phyloP scores from a whole-genome alignment of 495 filamentous ascomycete species.

The Xylona heveae region DNA sequence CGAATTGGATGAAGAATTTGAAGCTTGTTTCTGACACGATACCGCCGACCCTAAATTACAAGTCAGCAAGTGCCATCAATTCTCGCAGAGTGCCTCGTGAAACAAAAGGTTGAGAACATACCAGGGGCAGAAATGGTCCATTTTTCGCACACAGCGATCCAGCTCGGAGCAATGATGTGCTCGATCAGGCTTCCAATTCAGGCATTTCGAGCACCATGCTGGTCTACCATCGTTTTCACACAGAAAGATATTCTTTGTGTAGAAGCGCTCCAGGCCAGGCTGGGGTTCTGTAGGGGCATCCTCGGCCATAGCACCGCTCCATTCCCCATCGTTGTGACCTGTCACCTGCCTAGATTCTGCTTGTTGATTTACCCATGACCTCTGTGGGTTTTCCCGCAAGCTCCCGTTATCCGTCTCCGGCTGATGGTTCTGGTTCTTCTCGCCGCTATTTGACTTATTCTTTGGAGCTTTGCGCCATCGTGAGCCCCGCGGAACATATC shows the following conservation, averaged over 20 bases:
- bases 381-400: neutral
- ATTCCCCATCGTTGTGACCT: conserved; percentile 8
- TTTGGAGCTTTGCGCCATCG: conserved; percentile 14
- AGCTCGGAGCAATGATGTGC: conserved; percentile 70
- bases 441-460: too few relatives aligned
- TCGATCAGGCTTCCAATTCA: conserved; percentile 66
- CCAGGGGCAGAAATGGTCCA: conserved; percentile 95
- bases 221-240: conserved; percentile 64
- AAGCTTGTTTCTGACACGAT: conserved; percentile 66
- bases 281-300: conserved; percentile 6
- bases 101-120: conserved; percentile 14
- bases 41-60: conserved; percentile 47
- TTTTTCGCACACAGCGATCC: conserved; percentile 59
- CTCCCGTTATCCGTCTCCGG: neutral
- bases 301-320: conserved; percentile 9
- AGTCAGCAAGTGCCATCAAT: neutral
- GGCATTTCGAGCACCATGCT: conserved; percentile 58
- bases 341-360: neutral
- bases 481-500: conserved; percentile 41
- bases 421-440: neutral
- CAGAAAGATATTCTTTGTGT: conserved; percentile 60
- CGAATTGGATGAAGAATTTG: conserved; percentile 83
- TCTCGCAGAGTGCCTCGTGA: neutral
- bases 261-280: conserved; percentile 32
- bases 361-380: neutral